Evolutionary conservation across 352 stramenopile genomes (phyloP), one percentile per base, ranked within the genome.

Genomic region (Pythium vanterpoolii): DNA sequence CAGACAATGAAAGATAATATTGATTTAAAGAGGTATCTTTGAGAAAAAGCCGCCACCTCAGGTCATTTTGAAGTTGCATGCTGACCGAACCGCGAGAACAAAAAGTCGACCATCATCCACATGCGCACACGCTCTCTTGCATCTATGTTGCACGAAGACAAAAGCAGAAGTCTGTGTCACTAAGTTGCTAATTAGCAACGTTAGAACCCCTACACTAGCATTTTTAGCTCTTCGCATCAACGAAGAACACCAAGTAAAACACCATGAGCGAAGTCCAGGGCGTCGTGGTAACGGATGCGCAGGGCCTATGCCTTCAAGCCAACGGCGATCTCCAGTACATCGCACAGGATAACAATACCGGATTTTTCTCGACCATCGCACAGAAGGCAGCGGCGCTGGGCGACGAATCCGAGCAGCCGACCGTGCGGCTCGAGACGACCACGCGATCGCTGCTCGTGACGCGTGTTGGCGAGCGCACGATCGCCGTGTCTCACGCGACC

Each of bases 291-390:
- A 93, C 85, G 57, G 83, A 93, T 71, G 80, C 75, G 54, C 75
- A 90, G 57, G 83, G 83, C 21, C 70, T 93, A 18, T 74, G 80
- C 59, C 69, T 93, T 31, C 75, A 85, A 60, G 83, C 79, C 18
- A 67, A 86, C 39, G 83, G 83, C 11, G 77, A 90, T 54, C 72
- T 93, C 26, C 52, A 66, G 66, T 79, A 76, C 28, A 64, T 73
- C 19, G 52, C 47, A n/a, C 60, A 78, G 38, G 64, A 77, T 43
- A 74, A 82, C 56, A 86, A 66, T 51, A 33, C 64, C 14, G 80
- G 83, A n/a, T 93, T 93, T 71, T 93, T 90, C 62, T 76, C 80
- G 34, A 79, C 73, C 40, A 87, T 93, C 61, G 76, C 69, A 3
- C 73, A 89, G 56, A 84, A 81, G 49, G 83, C 83, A 52, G 69